Conservation (phyloP, 768 basidiomycete genomes). For the Daedaleopsis nitida region DNA sequence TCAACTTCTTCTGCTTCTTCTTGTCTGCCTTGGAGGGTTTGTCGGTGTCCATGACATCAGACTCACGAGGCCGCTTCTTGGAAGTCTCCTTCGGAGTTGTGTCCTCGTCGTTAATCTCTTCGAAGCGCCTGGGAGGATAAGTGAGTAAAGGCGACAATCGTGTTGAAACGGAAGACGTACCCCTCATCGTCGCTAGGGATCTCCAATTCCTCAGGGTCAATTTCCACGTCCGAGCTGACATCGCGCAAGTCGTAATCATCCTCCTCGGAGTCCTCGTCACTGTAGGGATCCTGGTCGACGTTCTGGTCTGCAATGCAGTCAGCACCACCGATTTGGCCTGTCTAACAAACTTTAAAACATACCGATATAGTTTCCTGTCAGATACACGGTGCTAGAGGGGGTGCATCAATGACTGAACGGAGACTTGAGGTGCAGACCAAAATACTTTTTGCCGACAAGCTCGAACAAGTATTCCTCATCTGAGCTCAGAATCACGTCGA, state of each 20-base stretch:
- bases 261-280: constrained; percentile 50
- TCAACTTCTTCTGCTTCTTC: constrained; percentile 77
- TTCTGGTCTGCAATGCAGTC: constrained; percentile 48
- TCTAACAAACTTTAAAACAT: constrained; percentile 21
- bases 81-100: constrained; percentile 10
- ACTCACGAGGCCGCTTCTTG: constrained; percentile 73
- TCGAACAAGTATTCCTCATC: constrained; percentile 69
- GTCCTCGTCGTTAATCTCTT: constrained; percentile 58
- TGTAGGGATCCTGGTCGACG: constrained; percentile 51
- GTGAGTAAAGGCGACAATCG: background rate
- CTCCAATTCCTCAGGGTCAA: constrained; percentile 59
- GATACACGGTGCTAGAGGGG: constrained; percentile 59
- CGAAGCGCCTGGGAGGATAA: constrained; percentile 58
- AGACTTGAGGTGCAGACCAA: constrained; percentile 16
- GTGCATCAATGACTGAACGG: background rate
- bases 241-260: constrained; percentile 70
- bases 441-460: constrained; percentile 79
- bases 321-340: background rate
- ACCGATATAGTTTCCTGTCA: constrained; percentile 89
- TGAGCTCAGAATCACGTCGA: constrained; percentile 71
- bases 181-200: constrained; percentile 48
- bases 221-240: constrained; percentile 83
- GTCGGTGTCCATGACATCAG: constrained; percentile 49
- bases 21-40: constrained; percentile 56
- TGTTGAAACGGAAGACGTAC: constrained; percentile 11